Percentiles rank a stretch among this genome's conserved stretches.
These are phyloP conservation scores for Phytophthora constricta DNA, from an alignment of 352 stramenopile genomes.

Conservation along the genomic window DNA sequence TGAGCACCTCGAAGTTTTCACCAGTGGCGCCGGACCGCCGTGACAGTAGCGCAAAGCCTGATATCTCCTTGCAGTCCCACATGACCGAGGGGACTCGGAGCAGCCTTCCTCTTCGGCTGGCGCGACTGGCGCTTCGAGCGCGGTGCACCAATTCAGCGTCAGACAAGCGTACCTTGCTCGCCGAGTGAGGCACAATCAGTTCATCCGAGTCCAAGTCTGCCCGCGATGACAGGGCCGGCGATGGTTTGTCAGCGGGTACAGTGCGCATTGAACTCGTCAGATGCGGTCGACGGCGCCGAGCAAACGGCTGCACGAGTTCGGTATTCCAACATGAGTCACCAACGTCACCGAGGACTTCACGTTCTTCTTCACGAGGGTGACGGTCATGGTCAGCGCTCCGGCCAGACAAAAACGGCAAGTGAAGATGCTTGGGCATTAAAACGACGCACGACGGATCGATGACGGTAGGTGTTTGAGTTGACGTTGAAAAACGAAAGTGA, in stretches of 20 bases:
- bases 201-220: conserved; percentile 22
- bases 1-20: conserved; percentile 41
- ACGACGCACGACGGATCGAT: neutral
- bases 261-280: conserved; percentile 34
- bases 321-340: conserved; percentile 21
- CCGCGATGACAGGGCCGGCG: conserved; percentile 20
- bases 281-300: conserved; percentile 14
- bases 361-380: neutral
- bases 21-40: conserved; percentile 15
- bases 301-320: conserved; percentile 1
- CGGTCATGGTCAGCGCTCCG: conserved; percentile 3
- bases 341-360: conserved; percentile 14
- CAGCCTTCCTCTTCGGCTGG: conserved; percentile 26
- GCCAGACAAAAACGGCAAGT: conserved; percentile 31
- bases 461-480: neutral
- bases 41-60: conserved; percentile 36
- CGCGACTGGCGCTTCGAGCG: conserved; percentile 24
- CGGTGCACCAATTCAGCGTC: conserved; percentile 43
- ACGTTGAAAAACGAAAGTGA: neutral
- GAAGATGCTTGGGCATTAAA: conserved; percentile 30
- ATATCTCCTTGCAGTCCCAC: conserved; percentile 45
- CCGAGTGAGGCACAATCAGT: neutral
- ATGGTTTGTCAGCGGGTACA: conserved; percentile 22
- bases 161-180: conserved; percentile 36
- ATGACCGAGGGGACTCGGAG: conserved; percentile 32